Evolutionary conservation across 306 rosid species (phyloP), one percentile per base, ranked within the genome.

Genomic region (Sesbania bispinosa): DNA sequence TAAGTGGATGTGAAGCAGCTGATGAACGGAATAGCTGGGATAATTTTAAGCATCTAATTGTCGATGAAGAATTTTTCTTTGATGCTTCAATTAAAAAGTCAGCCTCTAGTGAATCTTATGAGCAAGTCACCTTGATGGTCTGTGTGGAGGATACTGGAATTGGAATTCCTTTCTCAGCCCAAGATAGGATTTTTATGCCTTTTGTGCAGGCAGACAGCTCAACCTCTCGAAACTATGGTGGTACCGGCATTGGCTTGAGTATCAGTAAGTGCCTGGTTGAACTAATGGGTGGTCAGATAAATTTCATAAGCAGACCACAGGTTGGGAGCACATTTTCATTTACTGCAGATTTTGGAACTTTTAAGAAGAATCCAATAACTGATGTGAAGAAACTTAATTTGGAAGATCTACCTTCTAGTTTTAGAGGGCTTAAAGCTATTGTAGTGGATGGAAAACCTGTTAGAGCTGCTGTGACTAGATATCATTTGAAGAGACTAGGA

Each of bases 191-290:
- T 77, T 92, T 91, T 87, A 86, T 62, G 86, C 99, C 99, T 47
- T 95, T 95, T 84, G 90, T 91, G 89, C 99, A 95, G 73, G 99
- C 93, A 19, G 99, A 95, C 76, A 95, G 99, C 86, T 95, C 99
- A 42, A 95, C 96, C 26, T 95, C 99, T 42, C 81, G 97, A 82
- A 81, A 92, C 62, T 95, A 91, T 67, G 99, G 99, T 5, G 99
- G 99, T 63, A 95, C 99, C 47, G 99, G 97, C 62, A 95, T 95
- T 26, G 99, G 99, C 58, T 86, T 95, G 86, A 95, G 99, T 84
- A 95, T 95, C 73, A 95, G 96, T 36, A 91, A 95, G 83, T 95
- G 99, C 80, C 77, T 95, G 46, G 99, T 91, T 61, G 99, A 95
- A 71, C 83, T 92, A 39, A 95, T 95, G 97, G 92, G 96, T 65